Percentiles rank a stretch among this genome's conserved stretches.
phyloP scores from a whole-genome alignment of 805 yeast species.

The Danielozyma ontarioensis region DNA sequence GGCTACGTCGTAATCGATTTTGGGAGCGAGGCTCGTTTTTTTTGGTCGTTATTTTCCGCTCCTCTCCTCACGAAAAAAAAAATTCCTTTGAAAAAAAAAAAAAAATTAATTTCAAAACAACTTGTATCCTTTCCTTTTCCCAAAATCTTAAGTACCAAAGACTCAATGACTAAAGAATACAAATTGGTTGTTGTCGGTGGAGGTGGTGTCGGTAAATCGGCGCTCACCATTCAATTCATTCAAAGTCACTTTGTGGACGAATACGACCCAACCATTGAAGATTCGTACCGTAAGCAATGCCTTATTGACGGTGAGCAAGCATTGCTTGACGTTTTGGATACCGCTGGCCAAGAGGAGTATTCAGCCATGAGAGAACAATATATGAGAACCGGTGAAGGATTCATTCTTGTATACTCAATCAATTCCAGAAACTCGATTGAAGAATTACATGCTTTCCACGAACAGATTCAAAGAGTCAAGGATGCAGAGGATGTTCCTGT shows the following conservation, averaged over 20 bases:
- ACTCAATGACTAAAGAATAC: slow-evolving; percentile 70
- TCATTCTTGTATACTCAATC: slow-evolving; percentile 81
- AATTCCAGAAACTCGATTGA: slow-evolving; percentile 82
- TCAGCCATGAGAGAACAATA: slow-evolving; percentile 83
- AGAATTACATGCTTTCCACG: slow-evolving; percentile 72
- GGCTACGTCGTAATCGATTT: too few species aligned
- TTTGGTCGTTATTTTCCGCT: too few species aligned
- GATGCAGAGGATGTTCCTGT: slow-evolving; percentile 75
- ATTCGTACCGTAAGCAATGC: slow-evolving; percentile 83
- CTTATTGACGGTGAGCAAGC: slow-evolving; percentile 69
- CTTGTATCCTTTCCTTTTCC: too few species aligned
- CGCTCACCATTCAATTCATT: slow-evolving; percentile 89
- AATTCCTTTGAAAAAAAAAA: too few species aligned
- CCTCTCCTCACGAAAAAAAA: too few species aligned
- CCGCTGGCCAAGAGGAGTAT: slow-evolving; percentile 98
- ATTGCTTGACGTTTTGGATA: slow-evolving; percentile 77
- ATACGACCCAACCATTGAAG: slow-evolving; percentile 97
- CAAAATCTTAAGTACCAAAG: too few species aligned
- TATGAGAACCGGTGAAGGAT: slow-evolving; percentile 96
- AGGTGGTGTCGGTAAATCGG: slow-evolving; percentile 98
- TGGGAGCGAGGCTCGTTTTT: too few species aligned
- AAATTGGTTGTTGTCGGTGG: slow-evolving; percentile 97
- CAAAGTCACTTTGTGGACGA: slow-evolving; percentile 96
- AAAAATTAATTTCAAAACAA: too few species aligned
- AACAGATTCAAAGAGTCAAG: slow-evolving; percentile 74